Percentiles rank a stretch among this genome's conserved stretches.
Conservation (phyloP, 1,284 basidiomycete genomes). For the Filobasidium uniguttulatum region DNA sequence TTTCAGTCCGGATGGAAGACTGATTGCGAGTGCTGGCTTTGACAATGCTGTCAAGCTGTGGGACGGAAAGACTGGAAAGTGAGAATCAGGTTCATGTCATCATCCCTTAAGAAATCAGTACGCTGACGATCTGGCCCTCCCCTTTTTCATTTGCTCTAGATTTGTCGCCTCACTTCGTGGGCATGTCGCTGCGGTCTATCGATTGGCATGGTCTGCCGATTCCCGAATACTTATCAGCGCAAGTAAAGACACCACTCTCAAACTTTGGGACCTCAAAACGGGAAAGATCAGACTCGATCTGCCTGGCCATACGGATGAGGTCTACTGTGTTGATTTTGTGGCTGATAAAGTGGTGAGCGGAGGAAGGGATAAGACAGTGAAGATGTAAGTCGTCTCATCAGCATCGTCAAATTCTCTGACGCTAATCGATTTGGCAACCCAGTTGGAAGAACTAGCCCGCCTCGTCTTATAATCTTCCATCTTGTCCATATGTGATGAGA, state of each 20-base stretch:
- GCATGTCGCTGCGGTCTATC: slow-evolving; percentile 87
- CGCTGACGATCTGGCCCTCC: neutral
- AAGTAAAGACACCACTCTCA: slow-evolving; percentile 89
- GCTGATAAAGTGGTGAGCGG: slow-evolving; percentile 96
- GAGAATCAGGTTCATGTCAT: neutral
- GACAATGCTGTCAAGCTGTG: slow-evolving; percentile 86
- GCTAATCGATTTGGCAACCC: neutral
- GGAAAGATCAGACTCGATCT: slow-evolving; percentile 87
- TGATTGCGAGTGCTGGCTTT: slow-evolving; percentile 81
- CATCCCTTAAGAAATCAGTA: neutral
- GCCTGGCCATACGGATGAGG: slow-evolving; percentile 92
- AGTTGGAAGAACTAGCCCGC: slow-evolving; percentile 16
- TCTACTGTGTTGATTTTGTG: slow-evolving; percentile 96
- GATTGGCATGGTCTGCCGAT: slow-evolving; percentile 90
- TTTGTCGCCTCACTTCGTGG: slow-evolving; percentile 82
- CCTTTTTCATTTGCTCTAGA: too few relatives aligned
- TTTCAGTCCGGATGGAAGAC: slow-evolving; percentile 86
- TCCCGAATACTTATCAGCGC: slow-evolving; percentile 82
- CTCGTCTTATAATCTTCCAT: too few relatives aligned
- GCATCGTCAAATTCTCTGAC: neutral
- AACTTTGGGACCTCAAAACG: slow-evolving; percentile 93
- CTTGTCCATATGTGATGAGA: too few relatives aligned
- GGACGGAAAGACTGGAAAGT: slow-evolving; percentile 85
- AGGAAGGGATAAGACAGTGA: slow-evolving; percentile 51
- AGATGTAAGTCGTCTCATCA: slow-evolving; percentile 37